phyloP scores from a whole-genome alignment of 2,329 filamentous ascomycete genomes.

The Penicillium aurantiogriseum region DNA sequence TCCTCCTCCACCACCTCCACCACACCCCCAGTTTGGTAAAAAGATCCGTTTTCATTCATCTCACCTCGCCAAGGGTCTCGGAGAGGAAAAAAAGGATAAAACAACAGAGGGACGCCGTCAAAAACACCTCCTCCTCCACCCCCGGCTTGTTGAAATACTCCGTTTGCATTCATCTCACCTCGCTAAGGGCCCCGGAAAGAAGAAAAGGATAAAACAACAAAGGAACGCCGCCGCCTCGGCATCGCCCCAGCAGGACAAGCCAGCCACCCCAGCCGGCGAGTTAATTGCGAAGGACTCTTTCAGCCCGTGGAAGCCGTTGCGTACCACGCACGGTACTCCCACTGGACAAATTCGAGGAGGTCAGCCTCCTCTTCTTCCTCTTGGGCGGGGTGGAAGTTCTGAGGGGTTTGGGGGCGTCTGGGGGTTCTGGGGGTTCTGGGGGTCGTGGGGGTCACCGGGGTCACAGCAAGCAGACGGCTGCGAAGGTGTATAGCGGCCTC shows the following conservation, averaged over 20 bases:
- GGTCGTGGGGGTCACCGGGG: background rate
- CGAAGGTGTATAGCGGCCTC: too few relatives aligned
- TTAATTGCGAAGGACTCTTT: background rate
- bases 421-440: background rate
- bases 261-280: background rate
- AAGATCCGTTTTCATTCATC: background rate
- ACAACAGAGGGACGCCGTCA: constrained; percentile 1
- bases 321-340: background rate
- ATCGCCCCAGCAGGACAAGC: background rate
- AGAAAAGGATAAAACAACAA: background rate
- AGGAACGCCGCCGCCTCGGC: background rate
- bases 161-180: background rate
- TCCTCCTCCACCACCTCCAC: too few relatives aligned
- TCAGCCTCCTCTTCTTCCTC: background rate
- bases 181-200: background rate
- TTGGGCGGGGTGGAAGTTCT: background rate
- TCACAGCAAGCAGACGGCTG: background rate
- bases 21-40: too few relatives aligned
- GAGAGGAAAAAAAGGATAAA: constrained; percentile 1
- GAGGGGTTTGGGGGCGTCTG: too few relatives aligned
- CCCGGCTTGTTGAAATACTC: too few relatives aligned
- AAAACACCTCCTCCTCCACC: too few relatives aligned
- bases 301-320: background rate
- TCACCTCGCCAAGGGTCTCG: background rate
- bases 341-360: background rate